Base-by-base conservation (phyloP, 257 asterid species). In the Dorcoceras hygrometricum region DNA sequence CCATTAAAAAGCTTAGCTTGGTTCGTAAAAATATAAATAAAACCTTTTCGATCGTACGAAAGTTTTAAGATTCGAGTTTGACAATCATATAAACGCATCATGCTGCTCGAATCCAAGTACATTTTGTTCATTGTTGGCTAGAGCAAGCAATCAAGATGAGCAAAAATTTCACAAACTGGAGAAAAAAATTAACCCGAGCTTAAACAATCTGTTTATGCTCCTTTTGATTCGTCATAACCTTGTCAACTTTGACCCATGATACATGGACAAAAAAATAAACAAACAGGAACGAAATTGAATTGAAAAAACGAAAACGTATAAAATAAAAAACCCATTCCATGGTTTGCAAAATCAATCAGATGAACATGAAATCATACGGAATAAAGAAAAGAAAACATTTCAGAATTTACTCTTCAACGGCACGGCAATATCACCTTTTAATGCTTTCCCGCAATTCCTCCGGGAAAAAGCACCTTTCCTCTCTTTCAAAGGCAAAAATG, bases 401-500 rank as follows among this genome's bases (percentile, higher is more conserved):
- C 48, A 59, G 8, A 24, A 51, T 20, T 39, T 25, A 27, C 20
- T 43, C 23, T 18, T 20, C 20, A 66, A 5, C 12, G 23, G 39
- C 66, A 50, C 25, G 63, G 55, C n/a, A 55, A 55, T 18, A 12
- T 72, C 65, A 80, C 81, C 84, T 62, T 65, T 65, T 59, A 34
- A 70, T 57, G 54, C 48, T 62, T 25, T 29, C 54, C 54, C 54
- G 54, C 16, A 46, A 46, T 14, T 24, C 59, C 70, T 63, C 34
- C 10, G 24, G 51, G 57, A 24, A 48, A n/a, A 43, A 63, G 9
- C 11, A 53, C 26, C 31, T 53, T 46, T 26, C 2, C 68, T 18
- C 5, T 2, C 32, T 9, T 29, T 51, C 65, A 23, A 55, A 51
- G 29, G 57, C 27, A 7, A 46, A 53, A 57, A 69, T 63, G 59